Percentiles rank a stretch among this genome's conserved stretches.
Conservation (phyloP, 257 asterid species). For the Solanum rostratum region DNA sequence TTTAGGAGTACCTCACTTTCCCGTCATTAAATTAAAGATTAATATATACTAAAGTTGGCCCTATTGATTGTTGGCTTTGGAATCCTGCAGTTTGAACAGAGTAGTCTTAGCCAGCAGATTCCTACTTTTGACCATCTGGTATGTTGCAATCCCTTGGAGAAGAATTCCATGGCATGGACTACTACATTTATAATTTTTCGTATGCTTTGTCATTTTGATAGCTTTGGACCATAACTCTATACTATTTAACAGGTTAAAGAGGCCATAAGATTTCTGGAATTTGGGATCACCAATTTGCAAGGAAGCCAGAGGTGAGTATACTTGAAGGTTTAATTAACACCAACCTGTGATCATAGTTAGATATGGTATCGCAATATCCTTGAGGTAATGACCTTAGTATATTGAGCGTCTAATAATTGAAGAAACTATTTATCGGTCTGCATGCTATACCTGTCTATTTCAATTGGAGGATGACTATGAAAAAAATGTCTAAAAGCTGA, state of each 20-base stretch:
- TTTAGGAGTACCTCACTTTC: neutral
- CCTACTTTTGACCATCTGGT: slow-evolving; percentile 56
- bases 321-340: neutral
- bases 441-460: neutral
- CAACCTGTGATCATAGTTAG: neutral
- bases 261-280: slow-evolving; percentile 54
- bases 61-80: neutral
- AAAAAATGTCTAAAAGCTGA: neutral
- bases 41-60: neutral
- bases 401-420: neutral
- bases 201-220: neutral
- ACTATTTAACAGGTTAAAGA: slow-evolving; percentile 56
- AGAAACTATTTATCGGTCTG: neutral
- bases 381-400: neutral
- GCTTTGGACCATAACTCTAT: neutral
- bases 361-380: neutral
- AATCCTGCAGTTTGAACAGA: slow-evolving; percentile 58
- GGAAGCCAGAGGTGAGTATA: slow-evolving; percentile 50
- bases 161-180: neutral
- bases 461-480: neutral
- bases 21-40: neutral
- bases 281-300: slow-evolving; percentile 28
- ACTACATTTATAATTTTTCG: neutral
- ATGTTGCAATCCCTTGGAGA: slow-evolving; percentile 4
- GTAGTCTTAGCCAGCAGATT: slow-evolving; percentile 47